Evolutionary conservation across 192 early-diverging fungal genomes (phyloP).

Genomic region (Geranomyces variabilis): DNA sequence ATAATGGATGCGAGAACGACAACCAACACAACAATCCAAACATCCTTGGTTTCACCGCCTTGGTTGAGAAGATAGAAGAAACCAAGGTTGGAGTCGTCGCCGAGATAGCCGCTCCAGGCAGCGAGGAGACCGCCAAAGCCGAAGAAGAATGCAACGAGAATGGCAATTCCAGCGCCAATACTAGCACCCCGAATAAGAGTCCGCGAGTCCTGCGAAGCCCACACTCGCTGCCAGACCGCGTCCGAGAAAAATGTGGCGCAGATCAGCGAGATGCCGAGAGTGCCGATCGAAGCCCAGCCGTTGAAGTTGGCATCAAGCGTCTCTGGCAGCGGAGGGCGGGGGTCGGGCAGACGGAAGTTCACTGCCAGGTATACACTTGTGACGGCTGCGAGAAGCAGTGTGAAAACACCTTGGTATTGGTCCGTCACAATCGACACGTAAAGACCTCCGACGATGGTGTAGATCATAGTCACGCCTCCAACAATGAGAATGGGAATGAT

Average conservation of each 20-base stretch:
- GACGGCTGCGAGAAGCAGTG: constrained; percentile 33
- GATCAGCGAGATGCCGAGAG: constrained; percentile 44
- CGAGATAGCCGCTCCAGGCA: constrained; percentile 38
- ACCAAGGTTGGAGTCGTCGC: constrained; percentile 26
- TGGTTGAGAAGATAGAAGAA: constrained; percentile 48
- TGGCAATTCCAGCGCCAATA: constrained; percentile 37
- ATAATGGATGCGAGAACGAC: constrained; percentile 44
- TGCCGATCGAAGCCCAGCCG: constrained; percentile 47
- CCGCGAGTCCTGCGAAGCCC: constrained; percentile 44
- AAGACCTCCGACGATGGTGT: constrained; percentile 53
- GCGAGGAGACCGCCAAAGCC: constrained; percentile 53
- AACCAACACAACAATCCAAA: constrained; percentile 43
- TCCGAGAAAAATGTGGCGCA: constrained; percentile 52
- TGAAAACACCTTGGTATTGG: constrained; percentile 42
- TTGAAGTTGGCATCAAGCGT: constrained; percentile 36
- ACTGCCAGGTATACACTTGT: constrained; percentile 46
- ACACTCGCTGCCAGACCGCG: constrained; percentile 58
- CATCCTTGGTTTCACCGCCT: constrained; percentile 30
- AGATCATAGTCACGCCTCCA: constrained; percentile 48
- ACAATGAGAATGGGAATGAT: constrained; percentile 47
- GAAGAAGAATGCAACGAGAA: constrained; percentile 43
- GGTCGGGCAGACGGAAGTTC: constrained; percentile 38
- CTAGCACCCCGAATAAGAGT: constrained; percentile 36
- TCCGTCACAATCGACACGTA: constrained; percentile 54
- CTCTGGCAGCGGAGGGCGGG: constrained; percentile 32